Base-by-base conservation (phyloP, 495 filamentous ascomycete genomes). In the Xylaria cubensis region DNA sequence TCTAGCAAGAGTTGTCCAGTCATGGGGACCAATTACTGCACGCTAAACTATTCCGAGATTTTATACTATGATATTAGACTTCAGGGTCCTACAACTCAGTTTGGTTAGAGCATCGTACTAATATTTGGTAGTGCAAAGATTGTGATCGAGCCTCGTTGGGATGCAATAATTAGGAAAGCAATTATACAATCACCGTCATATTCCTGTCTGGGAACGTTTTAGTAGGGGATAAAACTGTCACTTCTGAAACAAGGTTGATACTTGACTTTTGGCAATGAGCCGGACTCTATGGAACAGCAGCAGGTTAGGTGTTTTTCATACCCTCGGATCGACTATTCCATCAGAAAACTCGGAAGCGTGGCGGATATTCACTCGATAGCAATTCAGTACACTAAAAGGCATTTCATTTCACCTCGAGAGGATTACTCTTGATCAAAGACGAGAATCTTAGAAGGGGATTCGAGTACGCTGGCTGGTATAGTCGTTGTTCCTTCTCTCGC, bases 111-210 rank as follows among this genome's bases (percentile, higher is more conserved):
- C 5, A 4, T 26, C 19, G 50, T 53, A 53, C n/a, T 53, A 21
- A 53, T 53, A 53, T 53, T 59, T 59, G 4, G 55, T 59, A 34
- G 34, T 59, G 29, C 55, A 29, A 59, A 59, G 15, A 29, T 34
- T 29, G 42, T 59, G 55, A 59, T 36, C 13, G 7, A 59, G 13
- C 55, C 29, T 59, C 29, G 1, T 17, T 32, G 1, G 7, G 46
- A 50, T n/a, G 46, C 46, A 9, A 24, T 5, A 19, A 17, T 21
- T 51, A 50, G 26, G 26, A 29, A 29, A 2, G 26, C 26, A 50
- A n/a, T 8, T 19, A 50, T 50, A 50, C n/a, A 5, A 5, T 2
- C 46, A 50, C 7, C 17, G 46, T 7, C 19, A 9, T 21, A 50
- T 17, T 50, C 46, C 21, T 50, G 15, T 50, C 19, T n/a, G 7